Evolutionary conservation across 257 asterid species (phyloP).

Genomic region (Primulina huaijiensis): DNA sequence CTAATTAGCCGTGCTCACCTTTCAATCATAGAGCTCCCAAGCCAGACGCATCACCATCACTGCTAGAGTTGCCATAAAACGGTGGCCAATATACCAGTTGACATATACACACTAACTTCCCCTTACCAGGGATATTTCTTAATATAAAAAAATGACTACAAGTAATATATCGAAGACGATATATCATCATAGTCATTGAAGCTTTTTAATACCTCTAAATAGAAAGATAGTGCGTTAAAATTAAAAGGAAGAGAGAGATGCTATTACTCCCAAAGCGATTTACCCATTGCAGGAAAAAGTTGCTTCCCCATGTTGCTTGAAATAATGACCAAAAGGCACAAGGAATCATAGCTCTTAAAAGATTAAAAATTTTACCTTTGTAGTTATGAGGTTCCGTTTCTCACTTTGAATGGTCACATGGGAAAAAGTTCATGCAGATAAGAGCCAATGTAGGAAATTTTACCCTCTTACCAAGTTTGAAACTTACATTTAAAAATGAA

Average conservation of each 20-base stretch:
- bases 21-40: constrained; percentile 81
- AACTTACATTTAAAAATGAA: constrained; percentile 40
- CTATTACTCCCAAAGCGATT: constrained; percentile 60
- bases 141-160: constrained; percentile 31
- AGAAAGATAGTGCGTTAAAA: constrained; percentile 30
- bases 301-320: constrained; percentile 61
- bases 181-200: constrained; percentile 67
- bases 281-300: constrained; percentile 68
- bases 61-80: constrained; percentile 77
- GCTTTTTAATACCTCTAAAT: constrained; percentile 36
- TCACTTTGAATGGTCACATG: constrained; percentile 32
- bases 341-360: constrained; percentile 42
- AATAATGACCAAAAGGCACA: constrained; percentile 56
- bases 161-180: constrained; percentile 54
- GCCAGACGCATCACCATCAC: constrained; percentile 95
- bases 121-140: constrained; percentile 95
- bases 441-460: constrained; percentile 12
- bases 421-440: neutral
- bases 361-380: constrained; percentile 56
- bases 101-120: constrained; percentile 69
- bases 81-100: constrained; percentile 77
- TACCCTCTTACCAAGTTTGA: constrained; percentile 46
- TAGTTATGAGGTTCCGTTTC: constrained; percentile 51
- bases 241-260: constrained; percentile 49
- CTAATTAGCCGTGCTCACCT: constrained; percentile 99